A percentile compares a stretch with the other conserved stretches of the same genome.
These are phyloP conservation scores for Talaromyces pinophilus DNA, from an alignment of 2,329 filamentous ascomycete genomes.

Conservation along the genomic window DNA sequence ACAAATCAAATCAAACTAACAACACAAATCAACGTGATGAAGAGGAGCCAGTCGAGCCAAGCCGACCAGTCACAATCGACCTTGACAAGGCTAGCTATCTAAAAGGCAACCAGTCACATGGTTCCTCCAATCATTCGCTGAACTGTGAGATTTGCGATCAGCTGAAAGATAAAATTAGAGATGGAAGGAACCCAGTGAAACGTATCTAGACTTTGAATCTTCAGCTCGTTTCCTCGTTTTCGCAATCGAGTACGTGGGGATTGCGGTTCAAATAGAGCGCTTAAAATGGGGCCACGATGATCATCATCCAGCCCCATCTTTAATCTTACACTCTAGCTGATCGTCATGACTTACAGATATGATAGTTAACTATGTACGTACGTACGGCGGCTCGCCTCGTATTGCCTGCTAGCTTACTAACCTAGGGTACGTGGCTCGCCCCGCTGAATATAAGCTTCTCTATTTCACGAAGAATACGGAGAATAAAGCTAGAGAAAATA, in stretches of 20 bases:
- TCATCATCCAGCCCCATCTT: slow-evolving; percentile 3
- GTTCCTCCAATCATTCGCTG: neutral
- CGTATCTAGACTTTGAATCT: neutral
- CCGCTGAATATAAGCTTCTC: neutral
- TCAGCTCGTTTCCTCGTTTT: neutral
- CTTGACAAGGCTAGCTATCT: neutral
- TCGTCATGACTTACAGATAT: slow-evolving; percentile 6
- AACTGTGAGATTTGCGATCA: neutral
- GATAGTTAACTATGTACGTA: neutral
- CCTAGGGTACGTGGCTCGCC: neutral
- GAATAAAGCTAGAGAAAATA: slow-evolving; percentile 4
- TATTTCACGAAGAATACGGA: neutral
- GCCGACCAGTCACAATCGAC: neutral
- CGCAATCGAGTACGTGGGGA: neutral
- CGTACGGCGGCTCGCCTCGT: neutral
- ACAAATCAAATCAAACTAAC: neutral
- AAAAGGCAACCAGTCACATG: slow-evolving; percentile 12
- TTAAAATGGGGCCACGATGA: slow-evolving; percentile 2
- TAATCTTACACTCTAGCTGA: neutral
- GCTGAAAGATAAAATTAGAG: neutral
- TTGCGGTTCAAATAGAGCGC: neutral
- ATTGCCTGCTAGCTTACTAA: slow-evolving; percentile 4
- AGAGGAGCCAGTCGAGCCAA: neutral
- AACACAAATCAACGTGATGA: neutral
- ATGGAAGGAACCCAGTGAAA: neutral